Base-by-base conservation (phyloP, 140 eudicot genomes). In the Ambrosia hybrid region DNA sequence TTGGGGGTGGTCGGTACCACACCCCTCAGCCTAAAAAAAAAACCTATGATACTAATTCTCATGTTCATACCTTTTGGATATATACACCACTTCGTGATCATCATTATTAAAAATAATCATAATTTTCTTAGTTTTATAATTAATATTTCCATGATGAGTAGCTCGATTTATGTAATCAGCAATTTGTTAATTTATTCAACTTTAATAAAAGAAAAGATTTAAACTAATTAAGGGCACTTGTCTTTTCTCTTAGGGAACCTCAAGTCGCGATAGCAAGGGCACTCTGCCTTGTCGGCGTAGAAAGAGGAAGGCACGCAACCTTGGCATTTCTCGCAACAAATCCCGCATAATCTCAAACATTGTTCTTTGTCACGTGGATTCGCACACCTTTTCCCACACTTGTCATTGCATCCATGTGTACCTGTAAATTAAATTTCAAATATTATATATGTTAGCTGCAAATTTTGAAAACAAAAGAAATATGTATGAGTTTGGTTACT, bases 231-330 rank as follows among this genome's bases (percentile, higher is more conserved):
- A 79, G 94, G 94, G 81, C 94, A 87, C 70, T 87, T 87, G 65
- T 78, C 39, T 6, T 51, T 71, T 67, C 94, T 90, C 78, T 87
- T 87, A 33, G 85, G 73, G 79, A 79, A 84, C 9, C 70, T 48
- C 83, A 76, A 68, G 72, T 81, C 85, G 53, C 82, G 73, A 76
- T 87, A 87, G 57, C 94, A 87, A 52, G 94, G 86, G 62, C 94
- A 87, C 63, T 84, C 88, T 5, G 85, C 74, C 67, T 84, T 87
- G 80, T 85, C 80, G 5, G 90, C 94, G 4, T 71, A 64, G 0
- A 90, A 82, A 13, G 83, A 85, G 0, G 94, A 84, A 51, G 94
- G 94, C 51, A 87, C 90, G 72, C 94, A 87, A 11, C 75, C 74
- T 34, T 15, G 1, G 34, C 80, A 76, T 68, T 76, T 76, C 49